Base-by-base conservation (phyloP, 352 stramenopile genomes). In the Phytophthora pisi region DNA sequence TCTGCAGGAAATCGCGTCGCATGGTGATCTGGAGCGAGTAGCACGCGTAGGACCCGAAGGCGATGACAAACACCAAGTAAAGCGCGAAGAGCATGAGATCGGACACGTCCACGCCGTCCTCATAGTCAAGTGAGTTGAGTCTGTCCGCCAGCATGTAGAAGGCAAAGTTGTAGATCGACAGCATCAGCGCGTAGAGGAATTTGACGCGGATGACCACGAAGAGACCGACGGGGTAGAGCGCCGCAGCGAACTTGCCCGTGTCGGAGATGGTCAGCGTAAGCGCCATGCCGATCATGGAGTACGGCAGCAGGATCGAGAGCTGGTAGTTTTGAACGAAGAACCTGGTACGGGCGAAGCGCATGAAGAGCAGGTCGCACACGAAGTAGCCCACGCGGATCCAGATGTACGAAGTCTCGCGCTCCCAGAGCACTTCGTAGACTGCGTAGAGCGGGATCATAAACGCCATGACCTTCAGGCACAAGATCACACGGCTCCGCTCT, bases 1-100 rank as follows among this genome's bases (percentile, higher is more conserved):
- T 92, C 43, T 95, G 87, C 1, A 96, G 65, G 62, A 95, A 96
- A 61, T 96, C 89, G 0, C 81, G 74, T 1, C 89, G 68, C 85
- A 96, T 94, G 10, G 89, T 91, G 10, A 87, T 90, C 63, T 95
- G 86, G 11, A 96, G 67, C 30, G 81, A 93, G 63, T 95, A 96
- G 58, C 84, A 93, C 16, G 86, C 90, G 46, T 81, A 92, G 0
- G 84, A 72, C 2, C 83, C 85, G 47, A 93, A 94, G 0, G 66
- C 64, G 52, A 94, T 96, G 23, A 92, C 73, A 46, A 92, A 91
- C 23, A 84, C 68, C 52, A 96, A 67, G 66, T 96, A 94, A 7
- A 92, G 61, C 15, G 75, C 70, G 36, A 96, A 94, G 2, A 92
- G 71, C 40, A 90, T 72, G 5, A 88, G 47, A 24, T 92, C 85